Base-by-base conservation (phyloP, 2,329 filamentous ascomycete genomes). In the Fusarium compactum region DNA sequence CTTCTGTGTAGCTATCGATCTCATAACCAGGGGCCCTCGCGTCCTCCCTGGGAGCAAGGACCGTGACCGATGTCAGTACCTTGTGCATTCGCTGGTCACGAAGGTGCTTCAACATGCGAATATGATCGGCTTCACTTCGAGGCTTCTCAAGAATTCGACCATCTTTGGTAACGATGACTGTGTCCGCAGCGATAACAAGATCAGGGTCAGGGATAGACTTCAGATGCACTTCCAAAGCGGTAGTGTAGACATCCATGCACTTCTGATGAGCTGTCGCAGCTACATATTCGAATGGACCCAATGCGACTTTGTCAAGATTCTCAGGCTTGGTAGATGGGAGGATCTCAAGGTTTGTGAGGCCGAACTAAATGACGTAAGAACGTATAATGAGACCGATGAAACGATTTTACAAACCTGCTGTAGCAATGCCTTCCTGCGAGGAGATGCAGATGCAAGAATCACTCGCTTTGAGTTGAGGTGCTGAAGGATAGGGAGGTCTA, bases 121-220 rank as follows among this genome's bases (percentile, higher is more conserved):
- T 83, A 80, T 99, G 96, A 44, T 97, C 91, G 8, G 87, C 88
- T 80, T 95, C 93, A 67, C 85, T 92, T 56, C 90, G 86, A 14
- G 96, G 96, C 83, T 99, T 99, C 85, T 99, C 96, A 5, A 99
- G 83, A 56, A 99, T 93, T 55, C 87, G 85, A 1, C 95, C 95
- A 43, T 87, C 83, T 14, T 89, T 86, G 12, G 90, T 91, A 16
- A 96, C 92, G 67, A 99, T 93, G 59, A 99, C 86, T 0, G 96
- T 98, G 79, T 98, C 95, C 38, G 95, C 95, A 0, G 94, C 90
- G 63, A 98, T 91, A 62, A 98, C 93, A 18, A 98, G 85, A 9
- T 90, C 91, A 0, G 94, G 94, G 72, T 98, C 96, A 15, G 81
- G 81, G 44, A 83, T 81, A 8, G 84, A 81, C 45, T 79, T 79